These are phyloP conservation scores for Stenogyne calaminthoides DNA, from an alignment of 305 asterid species.

Conservation along the genomic window DNA sequence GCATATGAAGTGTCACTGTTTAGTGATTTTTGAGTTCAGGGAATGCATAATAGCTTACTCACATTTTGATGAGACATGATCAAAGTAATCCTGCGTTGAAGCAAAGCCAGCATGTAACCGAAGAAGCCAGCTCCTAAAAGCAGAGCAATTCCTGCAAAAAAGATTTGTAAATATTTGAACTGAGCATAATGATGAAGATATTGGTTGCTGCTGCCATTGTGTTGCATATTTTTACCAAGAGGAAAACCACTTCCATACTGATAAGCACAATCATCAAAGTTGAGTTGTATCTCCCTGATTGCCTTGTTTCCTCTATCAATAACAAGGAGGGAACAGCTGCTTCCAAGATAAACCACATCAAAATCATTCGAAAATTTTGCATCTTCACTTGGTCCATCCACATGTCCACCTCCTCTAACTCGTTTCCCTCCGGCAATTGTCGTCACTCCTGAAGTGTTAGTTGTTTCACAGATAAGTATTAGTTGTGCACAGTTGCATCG, in stretches of 20 bases:
- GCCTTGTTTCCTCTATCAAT: conserved; percentile 97
- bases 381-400: conserved; percentile 97
- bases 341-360: conserved; percentile 90
- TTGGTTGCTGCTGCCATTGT: neutral
- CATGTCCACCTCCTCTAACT: conserved; percentile 80
- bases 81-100: conserved; percentile 67
- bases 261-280: conserved; percentile 94
- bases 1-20: no score
- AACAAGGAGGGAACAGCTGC: conserved; percentile 98
- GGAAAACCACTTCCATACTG: conserved; percentile 94
- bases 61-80: conserved; percentile 37
- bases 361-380: conserved; percentile 92
- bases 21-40: neutral
- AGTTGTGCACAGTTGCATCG: no score
- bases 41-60: neutral
- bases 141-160: conserved; percentile 66
- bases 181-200: conserved; percentile 21
- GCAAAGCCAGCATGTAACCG: conserved; percentile 89
- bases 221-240: conserved; percentile 48
- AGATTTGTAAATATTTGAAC: neutral
- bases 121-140: conserved; percentile 89
- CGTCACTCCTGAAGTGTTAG: conserved; percentile 57
- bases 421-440: conserved; percentile 97
- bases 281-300: conserved; percentile 89
- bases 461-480: no score